These are phyloP conservation scores for Lasiodiplodia hormozganensis DNA, from an alignment of 2,329 filamentous ascomycete genomes.

Conservation along the genomic window DNA sequence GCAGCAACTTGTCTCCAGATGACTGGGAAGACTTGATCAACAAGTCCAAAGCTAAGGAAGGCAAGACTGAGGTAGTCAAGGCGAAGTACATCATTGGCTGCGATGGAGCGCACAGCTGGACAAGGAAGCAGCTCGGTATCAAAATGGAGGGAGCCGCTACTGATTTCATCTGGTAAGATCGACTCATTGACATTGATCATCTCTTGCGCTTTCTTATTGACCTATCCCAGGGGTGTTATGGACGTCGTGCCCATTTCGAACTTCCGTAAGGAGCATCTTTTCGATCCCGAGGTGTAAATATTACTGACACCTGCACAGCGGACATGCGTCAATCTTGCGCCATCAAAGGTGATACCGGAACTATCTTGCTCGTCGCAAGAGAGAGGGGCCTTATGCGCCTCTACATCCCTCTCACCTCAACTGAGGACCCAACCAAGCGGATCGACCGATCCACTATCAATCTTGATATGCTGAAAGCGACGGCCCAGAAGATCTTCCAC, in stretches of 20 bases:
- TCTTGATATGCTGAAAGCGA: not conserved
- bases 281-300: not conserved
- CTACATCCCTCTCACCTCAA: conserved; percentile 55
- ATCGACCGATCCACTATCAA: conserved; percentile 4
- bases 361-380: conserved; percentile 58
- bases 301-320: conserved; percentile 55
- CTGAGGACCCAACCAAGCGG: not conserved
- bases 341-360: conserved; percentile 55
- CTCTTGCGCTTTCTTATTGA: not conserved
- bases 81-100: conserved; percentile 54
- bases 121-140: conserved; percentile 59
- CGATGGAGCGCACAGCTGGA: conserved; percentile 61
- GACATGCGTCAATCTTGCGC: conserved; percentile 59
- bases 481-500: conserved; percentile 55
- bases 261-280: not conserved
- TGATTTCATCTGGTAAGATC: conserved; percentile 58
- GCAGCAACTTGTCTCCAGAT: not conserved
- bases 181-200: too few relatives aligned
- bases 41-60: not conserved
- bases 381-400: conserved; percentile 64
- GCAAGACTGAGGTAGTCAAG: conserved; percentile 34
- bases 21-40: conserved; percentile 10
- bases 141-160: conserved; percentile 66
- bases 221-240: conserved; percentile 54
- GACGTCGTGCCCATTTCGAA: conserved; percentile 48